These are phyloP conservation scores for Didymella keratinophila DNA, from an alignment of 2,329 filamentous ascomycete genomes.

Conservation along the genomic window DNA sequence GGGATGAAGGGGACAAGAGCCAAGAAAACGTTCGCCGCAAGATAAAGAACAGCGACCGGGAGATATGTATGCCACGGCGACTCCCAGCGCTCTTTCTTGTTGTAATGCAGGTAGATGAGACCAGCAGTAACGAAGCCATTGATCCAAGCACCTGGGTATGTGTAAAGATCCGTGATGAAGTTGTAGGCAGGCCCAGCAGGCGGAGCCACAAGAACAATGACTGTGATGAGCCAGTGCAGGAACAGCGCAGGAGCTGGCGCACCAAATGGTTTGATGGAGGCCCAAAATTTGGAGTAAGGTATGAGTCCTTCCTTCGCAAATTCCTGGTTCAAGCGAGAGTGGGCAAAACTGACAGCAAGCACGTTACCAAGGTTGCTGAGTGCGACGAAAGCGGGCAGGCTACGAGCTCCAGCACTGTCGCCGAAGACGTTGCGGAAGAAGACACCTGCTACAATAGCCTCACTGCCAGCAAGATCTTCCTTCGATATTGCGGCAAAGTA, in stretches of 20 bases:
- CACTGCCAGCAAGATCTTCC: constrained; percentile 63
- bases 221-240: constrained; percentile 71
- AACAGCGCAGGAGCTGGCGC: constrained; percentile 64
- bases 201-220: constrained; percentile 71
- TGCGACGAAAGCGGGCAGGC: constrained; percentile 62
- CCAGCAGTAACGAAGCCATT: constrained; percentile 48
- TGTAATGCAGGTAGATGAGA: constrained; percentile 48
- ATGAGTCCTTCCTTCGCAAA: constrained; percentile 74
- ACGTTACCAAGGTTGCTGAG: constrained; percentile 70
- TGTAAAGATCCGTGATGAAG: constrained; percentile 66
- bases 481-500: constrained; percentile 71
- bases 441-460: constrained; percentile 66
- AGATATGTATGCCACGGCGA: constrained; percentile 52
- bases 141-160: constrained; percentile 50
- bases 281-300: constrained; percentile 72
- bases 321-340: constrained; percentile 68
- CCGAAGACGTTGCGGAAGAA: constrained; percentile 71
- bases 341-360: constrained; percentile 66
- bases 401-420: constrained; percentile 57
- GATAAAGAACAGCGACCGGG: constrained; percentile 48
- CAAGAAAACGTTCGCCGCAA: constrained; percentile 54
- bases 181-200: constrained; percentile 74
- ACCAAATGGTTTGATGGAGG: constrained; percentile 72
- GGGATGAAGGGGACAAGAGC: constrained; percentile 54
- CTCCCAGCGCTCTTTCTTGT: constrained; percentile 44